Conservation (phyloP, 2,329 filamentous ascomycete genomes). For the Colletotrichum liaoningense region DNA sequence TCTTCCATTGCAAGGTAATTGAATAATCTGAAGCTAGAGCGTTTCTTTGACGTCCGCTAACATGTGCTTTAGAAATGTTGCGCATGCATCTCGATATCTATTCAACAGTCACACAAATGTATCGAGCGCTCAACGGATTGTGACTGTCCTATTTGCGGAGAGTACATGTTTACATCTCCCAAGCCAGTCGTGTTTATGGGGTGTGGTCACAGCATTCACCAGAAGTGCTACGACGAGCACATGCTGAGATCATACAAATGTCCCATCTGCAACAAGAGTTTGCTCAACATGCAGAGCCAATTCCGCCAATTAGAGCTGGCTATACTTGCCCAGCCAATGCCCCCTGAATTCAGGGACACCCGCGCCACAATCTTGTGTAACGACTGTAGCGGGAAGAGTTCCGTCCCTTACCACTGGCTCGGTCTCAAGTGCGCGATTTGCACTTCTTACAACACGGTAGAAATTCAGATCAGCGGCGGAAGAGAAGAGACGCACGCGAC, state of each 20-base stretch:
- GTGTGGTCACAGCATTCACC: conserved; percentile 96
- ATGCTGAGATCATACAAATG: conserved; percentile 94
- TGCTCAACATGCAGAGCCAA: conserved; percentile 97
- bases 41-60: background rate
- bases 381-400: conserved; percentile 90
- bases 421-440: conserved; percentile 88
- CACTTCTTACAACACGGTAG: conserved; percentile 76
- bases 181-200: conserved; percentile 92
- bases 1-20: conserved; percentile 94
- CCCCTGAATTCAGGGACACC: conserved; percentile 81
- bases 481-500: background rate
- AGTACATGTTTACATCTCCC: conserved; percentile 95
- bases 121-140: conserved; percentile 95
- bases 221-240: conserved; percentile 87
- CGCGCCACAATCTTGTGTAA: conserved; percentile 91
- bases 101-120: conserved; percentile 87
- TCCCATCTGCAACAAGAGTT: conserved; percentile 94
- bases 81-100: conserved; percentile 92
- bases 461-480: conserved; percentile 69
- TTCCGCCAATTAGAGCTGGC: conserved; percentile 92
- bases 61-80: conserved; percentile 76
- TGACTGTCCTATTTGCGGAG: conserved; percentile 95
- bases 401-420: conserved; percentile 92
- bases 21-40: background rate
- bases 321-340: conserved; percentile 93